A percentile compares a stretch with the other conserved stretches of the same genome.
These are phyloP conservation scores for Trichophyton benhamiae DNA, from an alignment of 2,329 filamentous ascomycete genomes.

Conservation along the genomic window DNA sequence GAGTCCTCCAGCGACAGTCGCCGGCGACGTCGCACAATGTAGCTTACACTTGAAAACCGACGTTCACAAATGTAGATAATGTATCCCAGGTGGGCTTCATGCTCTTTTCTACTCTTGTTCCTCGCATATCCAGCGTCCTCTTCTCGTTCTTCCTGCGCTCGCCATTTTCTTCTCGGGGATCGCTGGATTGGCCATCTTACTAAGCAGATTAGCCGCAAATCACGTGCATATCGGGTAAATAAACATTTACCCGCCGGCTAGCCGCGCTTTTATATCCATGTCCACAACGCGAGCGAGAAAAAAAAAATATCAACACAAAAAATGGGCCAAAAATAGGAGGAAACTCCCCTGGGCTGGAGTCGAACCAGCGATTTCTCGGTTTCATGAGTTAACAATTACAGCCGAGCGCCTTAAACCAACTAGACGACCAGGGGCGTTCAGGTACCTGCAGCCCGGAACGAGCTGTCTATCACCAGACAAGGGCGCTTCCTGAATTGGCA, in stretches of 20 bases:
- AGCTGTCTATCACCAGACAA: not conserved
- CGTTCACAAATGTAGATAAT: too few species aligned
- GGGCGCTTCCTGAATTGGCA: not conserved
- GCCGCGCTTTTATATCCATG: not conserved
- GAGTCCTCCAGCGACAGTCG: not conserved
- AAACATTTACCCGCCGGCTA: not conserved
- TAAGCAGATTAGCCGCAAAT: not conserved
- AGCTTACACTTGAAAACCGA: too few species aligned
- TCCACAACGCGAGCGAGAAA: not conserved
- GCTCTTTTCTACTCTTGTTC: too few species aligned
- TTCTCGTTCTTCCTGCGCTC: not conserved
- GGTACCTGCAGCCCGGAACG: not conserved
- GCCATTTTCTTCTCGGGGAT: not conserved
- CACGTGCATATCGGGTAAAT: not conserved
- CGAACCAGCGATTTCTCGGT: conserved; percentile 8
- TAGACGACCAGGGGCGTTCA: conserved; percentile 5
- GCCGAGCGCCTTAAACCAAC: conserved; percentile 7
- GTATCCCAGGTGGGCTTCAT: too few species aligned
- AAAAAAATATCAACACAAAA: not conserved
- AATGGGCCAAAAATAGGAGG: conserved; percentile 1
- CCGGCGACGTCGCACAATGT: not conserved
- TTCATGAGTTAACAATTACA: conserved; percentile 3
- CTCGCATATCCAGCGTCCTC: too few species aligned
- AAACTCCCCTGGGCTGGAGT: conserved; percentile 11
- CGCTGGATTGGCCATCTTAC: not conserved